Conservation (phyloP, 331 rosid genomes). For the Erythrophleum ivorense region DNA sequence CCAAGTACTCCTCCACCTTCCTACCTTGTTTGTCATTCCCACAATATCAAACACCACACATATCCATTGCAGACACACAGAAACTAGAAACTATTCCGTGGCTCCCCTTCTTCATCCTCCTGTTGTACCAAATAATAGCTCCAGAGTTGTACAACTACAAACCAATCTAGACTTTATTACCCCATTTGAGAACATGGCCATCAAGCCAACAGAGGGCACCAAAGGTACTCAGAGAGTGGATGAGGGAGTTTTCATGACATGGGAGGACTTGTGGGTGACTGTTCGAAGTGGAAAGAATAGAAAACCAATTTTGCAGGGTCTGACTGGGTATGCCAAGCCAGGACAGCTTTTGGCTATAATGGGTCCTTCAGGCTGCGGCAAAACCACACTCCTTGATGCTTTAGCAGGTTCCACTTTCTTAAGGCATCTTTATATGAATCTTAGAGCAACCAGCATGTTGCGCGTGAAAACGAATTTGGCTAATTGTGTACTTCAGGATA, state of each 20-base stretch:
- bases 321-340: slow-evolving; percentile 66
- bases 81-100: slow-evolving; percentile 27
- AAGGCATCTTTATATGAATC: background rate
- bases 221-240: background rate
- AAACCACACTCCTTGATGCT: slow-evolving; percentile 82
- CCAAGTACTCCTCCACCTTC: background rate
- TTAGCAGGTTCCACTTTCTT: slow-evolving; percentile 52
- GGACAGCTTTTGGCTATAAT: slow-evolving; percentile 70
- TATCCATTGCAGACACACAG: background rate
- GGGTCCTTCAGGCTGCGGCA: slow-evolving; percentile 92
- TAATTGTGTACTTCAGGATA: too few species aligned
- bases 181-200: too few species aligned
- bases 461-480: too few species aligned
- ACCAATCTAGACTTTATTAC: too few species aligned
- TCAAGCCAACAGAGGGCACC: too few species aligned
- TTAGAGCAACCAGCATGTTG: background rate
- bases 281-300: slow-evolving; percentile 50
- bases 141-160: too few species aligned
- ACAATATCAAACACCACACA: background rate
- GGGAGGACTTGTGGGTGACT: slow-evolving; percentile 72
- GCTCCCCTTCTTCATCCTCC: slow-evolving; percentile 22
- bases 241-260: slow-evolving; percentile 56
- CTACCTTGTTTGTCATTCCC: background rate
- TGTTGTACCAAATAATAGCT: too few species aligned
- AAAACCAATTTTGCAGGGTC: slow-evolving; percentile 57